A percentile compares a stretch with the other conserved stretches of the same genome.
Evolutionary conservation across 257 asterid genomes (phyloP).

Genomic region (Rhazya stricta): DNA sequence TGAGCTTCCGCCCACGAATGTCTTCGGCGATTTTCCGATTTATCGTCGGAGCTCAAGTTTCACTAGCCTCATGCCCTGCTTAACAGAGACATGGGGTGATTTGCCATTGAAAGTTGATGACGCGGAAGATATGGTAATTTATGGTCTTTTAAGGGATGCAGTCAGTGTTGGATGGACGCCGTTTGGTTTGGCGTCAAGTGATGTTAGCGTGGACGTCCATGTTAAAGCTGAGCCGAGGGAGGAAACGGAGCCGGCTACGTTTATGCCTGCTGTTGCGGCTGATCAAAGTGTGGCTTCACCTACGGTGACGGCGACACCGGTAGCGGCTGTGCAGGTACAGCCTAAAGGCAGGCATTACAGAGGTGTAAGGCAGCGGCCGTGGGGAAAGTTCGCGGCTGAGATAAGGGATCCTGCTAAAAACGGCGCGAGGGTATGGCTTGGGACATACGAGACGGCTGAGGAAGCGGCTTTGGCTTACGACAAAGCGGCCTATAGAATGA

Average conservation of each 20-base stretch:
- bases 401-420: slow-evolving; percentile 85
- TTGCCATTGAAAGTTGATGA: slow-evolving; percentile 82
- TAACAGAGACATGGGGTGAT: slow-evolving; percentile 81
- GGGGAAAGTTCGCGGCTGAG: slow-evolving; percentile 95
- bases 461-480: slow-evolving; percentile 91
- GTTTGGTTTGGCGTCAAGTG: slow-evolving; percentile 26
- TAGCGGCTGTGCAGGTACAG: slow-evolving; percentile 22
- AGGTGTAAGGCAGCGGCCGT: slow-evolving; percentile 82
- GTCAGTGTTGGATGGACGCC: slow-evolving; percentile 80
- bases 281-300: slow-evolving; percentile 19
- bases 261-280: slow-evolving; percentile 5
- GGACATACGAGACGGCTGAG: slow-evolving; percentile 82
- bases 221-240: slow-evolving; percentile 54
- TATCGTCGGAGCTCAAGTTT: slow-evolving; percentile 60
- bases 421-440: slow-evolving; percentile 93
- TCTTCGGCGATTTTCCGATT: slow-evolving; percentile 23
- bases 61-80: slow-evolving; percentile 53
- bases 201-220: slow-evolving; percentile 19
- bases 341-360: slow-evolving; percentile 64
- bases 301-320: slow-evolving; percentile 9
- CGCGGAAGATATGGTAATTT: slow-evolving; percentile 80
- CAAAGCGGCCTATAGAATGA: slow-evolving; percentile 82
- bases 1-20: slow-evolving; percentile 28
- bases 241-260: slow-evolving; percentile 29
- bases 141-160: slow-evolving; percentile 69